Conservation (phyloP, 164 flowering plant genomes). For the Santalum album region DNA sequence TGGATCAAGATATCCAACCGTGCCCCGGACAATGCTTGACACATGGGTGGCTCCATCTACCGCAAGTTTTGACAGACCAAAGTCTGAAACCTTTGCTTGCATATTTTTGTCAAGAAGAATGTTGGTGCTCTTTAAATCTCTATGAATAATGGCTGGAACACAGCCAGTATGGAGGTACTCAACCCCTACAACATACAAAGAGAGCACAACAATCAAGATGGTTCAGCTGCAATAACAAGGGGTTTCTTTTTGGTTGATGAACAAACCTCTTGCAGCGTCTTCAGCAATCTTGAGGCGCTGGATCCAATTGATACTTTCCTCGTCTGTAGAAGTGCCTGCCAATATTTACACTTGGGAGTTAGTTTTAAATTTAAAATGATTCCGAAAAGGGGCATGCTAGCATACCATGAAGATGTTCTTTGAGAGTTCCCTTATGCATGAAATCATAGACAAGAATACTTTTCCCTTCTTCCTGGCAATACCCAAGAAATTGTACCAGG, state of each 20-base stretch:
- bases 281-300: conserved; percentile 98
- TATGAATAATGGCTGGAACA: conserved; percentile 80
- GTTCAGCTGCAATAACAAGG: not conserved
- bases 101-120: conserved; percentile 92
- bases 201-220: conserved; percentile 1
- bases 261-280: conserved; percentile 90
- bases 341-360: conserved; percentile 5
- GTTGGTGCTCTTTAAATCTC: conserved; percentile 94
- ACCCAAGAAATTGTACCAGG: conserved; percentile 90
- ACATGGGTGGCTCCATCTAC: conserved; percentile 91
- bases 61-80: conserved; percentile 93
- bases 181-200: conserved; percentile 51
- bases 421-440: conserved; percentile 98
- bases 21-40: conserved; percentile 94
- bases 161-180: conserved; percentile 98
- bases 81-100: conserved; percentile 98
- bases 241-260: not conserved
- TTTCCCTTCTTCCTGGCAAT: conserved; percentile 86
- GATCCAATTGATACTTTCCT: conserved; percentile 62
- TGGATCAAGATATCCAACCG: conserved; percentile 98
- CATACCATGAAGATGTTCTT: conserved; percentile 94
- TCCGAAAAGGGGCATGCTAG: not conserved
- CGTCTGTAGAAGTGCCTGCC: conserved; percentile 53
- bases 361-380: conserved; percentile 1
- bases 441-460: conserved; percentile 89